Percentiles rank a stretch among this genome's conserved stretches.
These are phyloP conservation scores for Capsella bursapastoris DNA, from an alignment of 345 rosid species.

Conservation along the genomic window DNA sequence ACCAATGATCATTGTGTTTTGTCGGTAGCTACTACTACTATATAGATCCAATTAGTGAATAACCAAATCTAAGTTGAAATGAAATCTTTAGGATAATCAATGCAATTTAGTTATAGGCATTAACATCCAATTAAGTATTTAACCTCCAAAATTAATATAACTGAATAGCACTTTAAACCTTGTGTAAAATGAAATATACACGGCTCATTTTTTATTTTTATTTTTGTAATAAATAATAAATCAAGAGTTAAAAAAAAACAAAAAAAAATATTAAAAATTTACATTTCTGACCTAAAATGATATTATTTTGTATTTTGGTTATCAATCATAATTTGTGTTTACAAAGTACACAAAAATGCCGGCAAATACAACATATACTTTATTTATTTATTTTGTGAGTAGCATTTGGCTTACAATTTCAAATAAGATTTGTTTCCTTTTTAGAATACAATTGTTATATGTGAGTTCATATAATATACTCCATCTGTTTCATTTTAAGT, in stretches of 20 bases:
- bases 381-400: not conserved
- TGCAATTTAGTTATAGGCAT: not conserved
- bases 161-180: too few species aligned
- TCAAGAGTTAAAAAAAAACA: too few species aligned
- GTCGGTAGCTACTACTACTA: not conserved
- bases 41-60: not conserved
- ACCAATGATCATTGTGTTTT: not conserved
- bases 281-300: not conserved
- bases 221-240: not conserved
- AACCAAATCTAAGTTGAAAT: not conserved
- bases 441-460: too few species aligned
- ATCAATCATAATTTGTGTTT: not conserved
- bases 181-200: too few species aligned
- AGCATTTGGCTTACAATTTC: not conserved
- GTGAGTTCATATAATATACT: too few species aligned
- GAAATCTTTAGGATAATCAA: not conserved
- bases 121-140: not conserved
- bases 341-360: not conserved
- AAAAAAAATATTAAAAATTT: not conserved
- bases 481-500: too few species aligned
- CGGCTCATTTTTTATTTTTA: not conserved
- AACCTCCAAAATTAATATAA: too few species aligned
- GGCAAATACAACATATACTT: not conserved
- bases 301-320: not conserved
- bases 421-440: too few species aligned